These are phyloP conservation scores for Dactylellina leptospora DNA, from an alignment of 2,329 filamentous ascomycete species.

Conservation along the genomic window DNA sequence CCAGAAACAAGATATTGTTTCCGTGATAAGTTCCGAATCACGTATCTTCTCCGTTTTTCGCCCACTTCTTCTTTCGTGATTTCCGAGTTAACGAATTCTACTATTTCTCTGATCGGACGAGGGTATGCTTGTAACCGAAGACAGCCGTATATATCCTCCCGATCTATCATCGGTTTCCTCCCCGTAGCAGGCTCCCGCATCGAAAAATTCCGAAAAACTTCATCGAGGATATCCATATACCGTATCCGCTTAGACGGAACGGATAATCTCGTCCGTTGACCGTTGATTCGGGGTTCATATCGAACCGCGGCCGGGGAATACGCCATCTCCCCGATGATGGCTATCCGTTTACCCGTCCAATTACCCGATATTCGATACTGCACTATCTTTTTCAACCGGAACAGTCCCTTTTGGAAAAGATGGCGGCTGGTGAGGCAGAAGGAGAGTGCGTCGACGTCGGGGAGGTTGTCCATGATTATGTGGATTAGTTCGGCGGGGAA, in stretches of 20 bases:
- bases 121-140: too few species aligned
- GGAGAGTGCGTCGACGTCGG: constrained; percentile 21
- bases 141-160: neutral
- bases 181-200: neutral
- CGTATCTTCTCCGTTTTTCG: too few species aligned
- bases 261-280: neutral
- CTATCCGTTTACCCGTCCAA: constrained; percentile 33
- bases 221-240: neutral
- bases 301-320: constrained; percentile 8
- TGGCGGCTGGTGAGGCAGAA: constrained; percentile 11
- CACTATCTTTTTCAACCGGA: constrained; percentile 12
- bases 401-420: constrained; percentile 2
- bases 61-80: too few species aligned
- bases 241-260: constrained; percentile 1
- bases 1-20: constrained; percentile 12
- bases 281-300: constrained; percentile 27
- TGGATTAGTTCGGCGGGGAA: constrained; percentile 15
- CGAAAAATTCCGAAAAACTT: neutral
- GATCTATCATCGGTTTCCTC: neutral
- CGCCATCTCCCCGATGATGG: constrained; percentile 4
- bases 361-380: constrained; percentile 19
- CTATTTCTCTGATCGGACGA: neutral
- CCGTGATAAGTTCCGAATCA: constrained; percentile 27
- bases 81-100: neutral
- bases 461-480: constrained; percentile 15